These are phyloP conservation scores for Batrachochytrium dendrobatidis DNA, from an alignment of 371 early-diverging fungal genomes.

Conservation along the genomic window DNA sequence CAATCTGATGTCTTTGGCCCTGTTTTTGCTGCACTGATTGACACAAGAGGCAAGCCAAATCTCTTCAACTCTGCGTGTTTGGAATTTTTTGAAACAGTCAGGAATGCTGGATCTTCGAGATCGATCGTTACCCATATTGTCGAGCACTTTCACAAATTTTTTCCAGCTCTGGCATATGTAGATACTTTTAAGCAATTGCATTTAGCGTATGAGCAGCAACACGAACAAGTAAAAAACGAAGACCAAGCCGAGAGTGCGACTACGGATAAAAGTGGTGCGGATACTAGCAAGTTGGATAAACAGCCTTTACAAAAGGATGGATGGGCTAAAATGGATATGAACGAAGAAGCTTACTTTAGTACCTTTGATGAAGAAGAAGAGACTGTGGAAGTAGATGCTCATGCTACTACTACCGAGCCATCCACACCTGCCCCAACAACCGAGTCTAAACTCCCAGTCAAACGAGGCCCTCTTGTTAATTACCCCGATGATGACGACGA, in stretches of 20 bases:
- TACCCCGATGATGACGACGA: constrained; percentile 46
- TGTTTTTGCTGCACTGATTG: constrained; percentile 54
- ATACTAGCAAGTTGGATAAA: not conserved
- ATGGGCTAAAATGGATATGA: constrained; percentile 60
- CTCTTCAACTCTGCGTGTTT: constrained; percentile 80
- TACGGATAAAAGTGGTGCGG: not conserved
- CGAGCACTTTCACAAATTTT: constrained; percentile 48
- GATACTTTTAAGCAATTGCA: constrained; percentile 51
- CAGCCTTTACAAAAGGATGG: constrained; percentile 29
- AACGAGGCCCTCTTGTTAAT: constrained; percentile 27
- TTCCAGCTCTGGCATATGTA: constrained; percentile 56
- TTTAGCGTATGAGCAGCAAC: constrained; percentile 49
- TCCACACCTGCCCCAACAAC: not conserved
- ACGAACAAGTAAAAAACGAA: not conserved
- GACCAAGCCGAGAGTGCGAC: not conserved
- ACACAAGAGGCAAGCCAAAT: constrained; percentile 64
- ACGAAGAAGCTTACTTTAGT: constrained; percentile 83
- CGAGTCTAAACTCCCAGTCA: constrained; percentile 5
- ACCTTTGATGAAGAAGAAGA: constrained; percentile 51
- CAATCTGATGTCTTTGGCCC: constrained; percentile 60
- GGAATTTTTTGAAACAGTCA: constrained; percentile 74
- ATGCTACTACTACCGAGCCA: constrained; percentile 4
- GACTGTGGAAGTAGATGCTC: not conserved
- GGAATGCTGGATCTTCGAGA: no score
- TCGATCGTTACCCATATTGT: constrained; percentile 65